Conservation (phyloP, 345 rosid species). For the Abelmoschus esculentus region DNA sequence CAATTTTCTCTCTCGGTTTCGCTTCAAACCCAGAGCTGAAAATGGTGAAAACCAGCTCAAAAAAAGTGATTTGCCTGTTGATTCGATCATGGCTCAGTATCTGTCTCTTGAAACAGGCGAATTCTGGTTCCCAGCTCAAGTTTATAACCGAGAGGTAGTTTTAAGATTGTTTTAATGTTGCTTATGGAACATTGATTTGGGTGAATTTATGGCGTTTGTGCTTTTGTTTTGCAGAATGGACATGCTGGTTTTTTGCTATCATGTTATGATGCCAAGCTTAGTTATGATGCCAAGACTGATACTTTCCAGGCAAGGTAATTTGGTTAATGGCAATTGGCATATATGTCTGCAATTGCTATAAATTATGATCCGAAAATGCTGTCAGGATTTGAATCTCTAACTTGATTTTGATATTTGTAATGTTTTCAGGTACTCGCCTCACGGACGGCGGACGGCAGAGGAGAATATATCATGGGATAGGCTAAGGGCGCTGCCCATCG, state of each 20-base stretch:
- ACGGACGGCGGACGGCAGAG: constrained; percentile 55
- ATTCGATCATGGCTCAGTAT: constrained; percentile 64
- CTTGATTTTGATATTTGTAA: too few relatives aligned
- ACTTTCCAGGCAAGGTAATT: constrained; percentile 65
- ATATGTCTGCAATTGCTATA: background rate
- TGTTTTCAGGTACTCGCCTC: constrained; percentile 34
- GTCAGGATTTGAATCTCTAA: too few relatives aligned
- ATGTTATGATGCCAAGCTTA: constrained; percentile 75
- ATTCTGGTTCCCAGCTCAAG: constrained; percentile 88
- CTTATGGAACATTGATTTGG: too few relatives aligned
- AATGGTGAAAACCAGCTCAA: background rate
- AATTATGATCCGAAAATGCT: too few relatives aligned
- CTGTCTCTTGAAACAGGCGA: constrained; percentile 68
- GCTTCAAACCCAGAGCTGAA: constrained; percentile 13
- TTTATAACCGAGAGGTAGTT: constrained; percentile 81
- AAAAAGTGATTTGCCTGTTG: constrained; percentile 20
- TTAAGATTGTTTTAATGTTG: too few relatives aligned
- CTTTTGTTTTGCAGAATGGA: constrained; percentile 7
- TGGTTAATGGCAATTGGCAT: background rate
- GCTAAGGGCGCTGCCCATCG: constrained; percentile 52
- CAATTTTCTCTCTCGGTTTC: constrained; percentile 37
- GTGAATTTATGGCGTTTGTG: background rate
- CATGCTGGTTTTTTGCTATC: constrained; percentile 86
- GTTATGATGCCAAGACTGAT: constrained; percentile 55
- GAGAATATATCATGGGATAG: constrained; percentile 69